A percentile compares a stretch with the other conserved stretches of the same genome.
Evolutionary conservation across 495 filamentous ascomycete genomes (phyloP).

Genomic region (Annulohypoxylon moriforme): DNA sequence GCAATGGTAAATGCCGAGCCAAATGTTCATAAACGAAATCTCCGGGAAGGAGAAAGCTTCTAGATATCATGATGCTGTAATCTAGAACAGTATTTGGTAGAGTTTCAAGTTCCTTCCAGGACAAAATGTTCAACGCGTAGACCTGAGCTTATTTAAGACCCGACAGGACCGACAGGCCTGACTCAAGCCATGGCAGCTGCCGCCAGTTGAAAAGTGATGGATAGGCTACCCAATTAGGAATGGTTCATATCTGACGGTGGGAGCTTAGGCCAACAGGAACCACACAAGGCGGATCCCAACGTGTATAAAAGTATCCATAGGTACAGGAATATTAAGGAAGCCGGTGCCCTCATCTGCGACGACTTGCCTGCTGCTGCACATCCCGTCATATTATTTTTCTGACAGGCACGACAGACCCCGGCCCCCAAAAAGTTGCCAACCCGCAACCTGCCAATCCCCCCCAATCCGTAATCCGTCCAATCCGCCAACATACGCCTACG

Average conservation of each 20-base stretch:
- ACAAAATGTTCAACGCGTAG: slow-evolving; percentile 35
- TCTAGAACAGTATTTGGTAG: slow-evolving; percentile 13
- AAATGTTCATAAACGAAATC: neutral
- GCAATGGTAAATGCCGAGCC: slow-evolving; percentile 5
- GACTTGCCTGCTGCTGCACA: slow-evolving; percentile 39
- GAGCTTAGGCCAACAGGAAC: slow-evolving; percentile 41
- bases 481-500: slow-evolving; percentile 3
- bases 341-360: slow-evolving; percentile 47
- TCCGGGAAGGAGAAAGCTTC: neutral
- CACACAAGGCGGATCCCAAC: slow-evolving; percentile 43
- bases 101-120: slow-evolving; percentile 19
- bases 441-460: neutral
- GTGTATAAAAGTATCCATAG: slow-evolving; percentile 48
- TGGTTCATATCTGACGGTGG: slow-evolving; percentile 25
- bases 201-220: slow-evolving; percentile 18
- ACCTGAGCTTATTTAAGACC: slow-evolving; percentile 39
- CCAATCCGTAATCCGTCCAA: too few relatives aligned
- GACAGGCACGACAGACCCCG: slow-evolving; percentile 39
- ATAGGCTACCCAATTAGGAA: slow-evolving; percentile 33
- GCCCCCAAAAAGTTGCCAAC: slow-evolving; percentile 20
- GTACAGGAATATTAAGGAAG: slow-evolving; percentile 48
- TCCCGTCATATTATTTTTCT: slow-evolving; percentile 42
- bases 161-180: slow-evolving; percentile 21
- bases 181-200: slow-evolving; percentile 32
- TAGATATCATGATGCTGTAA: slow-evolving; percentile 41